A percentile compares a stretch with the other conserved stretches of the same genome.
phyloP scores from a whole-genome alignment of 208 protist genomes.

The Acanthamoeba royreba region DNA sequence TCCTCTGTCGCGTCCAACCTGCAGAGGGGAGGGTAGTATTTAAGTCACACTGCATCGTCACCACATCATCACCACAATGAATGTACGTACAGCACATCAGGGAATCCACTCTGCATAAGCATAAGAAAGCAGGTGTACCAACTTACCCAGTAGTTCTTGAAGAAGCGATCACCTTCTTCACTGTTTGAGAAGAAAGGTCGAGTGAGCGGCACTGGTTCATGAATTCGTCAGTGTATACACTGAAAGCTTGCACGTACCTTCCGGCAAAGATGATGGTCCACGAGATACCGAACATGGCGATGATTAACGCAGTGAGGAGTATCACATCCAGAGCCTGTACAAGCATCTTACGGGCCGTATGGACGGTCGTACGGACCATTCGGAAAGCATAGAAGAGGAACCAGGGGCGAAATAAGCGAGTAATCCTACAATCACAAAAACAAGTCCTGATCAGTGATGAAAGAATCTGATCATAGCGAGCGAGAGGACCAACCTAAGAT shows the following conservation, averaged over 20 bases:
- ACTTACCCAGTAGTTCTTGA: background rate
- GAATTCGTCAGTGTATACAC: too few relatives aligned
- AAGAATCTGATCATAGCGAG: background rate
- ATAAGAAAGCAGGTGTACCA: background rate
- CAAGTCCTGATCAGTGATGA: background rate
- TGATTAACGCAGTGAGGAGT: background rate
- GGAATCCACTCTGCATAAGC: background rate
- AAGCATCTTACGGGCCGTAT: background rate
- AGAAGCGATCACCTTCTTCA: background rate
- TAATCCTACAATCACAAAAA: background rate
- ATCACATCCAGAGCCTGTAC: background rate
- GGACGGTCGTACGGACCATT: background rate
- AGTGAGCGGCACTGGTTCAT: background rate
- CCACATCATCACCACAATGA: too few relatives aligned
- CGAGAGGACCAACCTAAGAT: background rate
- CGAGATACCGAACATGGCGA: background rate
- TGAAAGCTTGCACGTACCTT: background rate
- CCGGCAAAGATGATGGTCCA: background rate
- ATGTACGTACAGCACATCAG: background rate
- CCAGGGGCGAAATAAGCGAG: background rate
- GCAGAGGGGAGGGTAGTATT: too few relatives aligned
- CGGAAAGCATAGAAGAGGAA: background rate
- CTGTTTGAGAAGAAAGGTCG: background rate
- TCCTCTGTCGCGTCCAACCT: too few relatives aligned
- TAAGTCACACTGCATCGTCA: too few relatives aligned